These are phyloP conservation scores for Cladophialophora bantiana DNA, from an alignment of 2,329 filamentous ascomycete genomes.

Conservation along the genomic window DNA sequence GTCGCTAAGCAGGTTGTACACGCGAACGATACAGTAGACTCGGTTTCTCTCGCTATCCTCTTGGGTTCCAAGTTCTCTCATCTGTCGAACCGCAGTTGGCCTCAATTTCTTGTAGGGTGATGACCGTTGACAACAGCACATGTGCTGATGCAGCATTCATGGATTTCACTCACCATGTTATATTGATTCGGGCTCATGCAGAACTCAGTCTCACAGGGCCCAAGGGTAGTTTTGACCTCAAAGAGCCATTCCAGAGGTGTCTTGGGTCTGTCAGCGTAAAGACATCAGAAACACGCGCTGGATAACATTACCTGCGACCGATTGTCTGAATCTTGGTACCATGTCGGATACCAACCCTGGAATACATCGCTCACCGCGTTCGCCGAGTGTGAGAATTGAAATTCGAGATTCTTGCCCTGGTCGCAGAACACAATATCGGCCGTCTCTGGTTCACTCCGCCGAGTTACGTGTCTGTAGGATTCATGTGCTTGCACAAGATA, in stretches of 20 bases:
- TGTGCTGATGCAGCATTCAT: background rate
- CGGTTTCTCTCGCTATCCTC: constrained; percentile 2
- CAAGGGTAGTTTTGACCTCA: constrained; percentile 33
- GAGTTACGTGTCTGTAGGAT: constrained; percentile 15
- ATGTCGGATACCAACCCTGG: constrained; percentile 24
- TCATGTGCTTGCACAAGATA: constrained; percentile 25
- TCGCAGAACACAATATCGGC: constrained; percentile 31
- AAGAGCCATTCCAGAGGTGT: constrained; percentile 29
- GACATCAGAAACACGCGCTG: background rate
- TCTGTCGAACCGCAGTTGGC: constrained; percentile 14
- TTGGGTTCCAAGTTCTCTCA: constrained; percentile 21
- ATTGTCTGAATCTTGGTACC: constrained; percentile 13
- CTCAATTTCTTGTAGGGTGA: background rate
- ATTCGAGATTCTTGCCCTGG: constrained; percentile 15
- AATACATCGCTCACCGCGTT: constrained; percentile 21
- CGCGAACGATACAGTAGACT: constrained; percentile 27
- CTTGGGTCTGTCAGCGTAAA: constrained; percentile 17
- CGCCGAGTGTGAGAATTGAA: constrained; percentile 4
- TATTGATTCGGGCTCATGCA: constrained; percentile 35
- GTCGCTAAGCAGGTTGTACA: constrained; percentile 31
- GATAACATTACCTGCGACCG: constrained; percentile 2
- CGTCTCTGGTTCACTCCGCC: constrained; percentile 22
- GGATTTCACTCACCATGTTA: constrained; percentile 20
- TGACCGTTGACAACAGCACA: constrained; percentile 5
- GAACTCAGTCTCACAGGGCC: constrained; percentile 31